phyloP scores from a whole-genome alignment of 352 stramenopile species.

The Paralagenidium karlingii region DNA sequence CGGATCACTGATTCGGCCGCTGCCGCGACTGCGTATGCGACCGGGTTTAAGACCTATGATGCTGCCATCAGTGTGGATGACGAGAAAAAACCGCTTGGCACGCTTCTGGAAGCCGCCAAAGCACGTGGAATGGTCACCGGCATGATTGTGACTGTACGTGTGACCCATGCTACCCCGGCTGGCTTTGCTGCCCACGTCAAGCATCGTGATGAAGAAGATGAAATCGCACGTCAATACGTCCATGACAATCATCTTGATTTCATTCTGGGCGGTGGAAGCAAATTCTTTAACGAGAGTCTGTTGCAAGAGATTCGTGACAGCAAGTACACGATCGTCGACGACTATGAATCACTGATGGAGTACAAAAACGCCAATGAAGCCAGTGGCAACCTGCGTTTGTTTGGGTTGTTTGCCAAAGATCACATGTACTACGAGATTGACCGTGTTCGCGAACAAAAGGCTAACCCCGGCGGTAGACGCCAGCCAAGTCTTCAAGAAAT shows the following conservation, averaged over 20 bases:
- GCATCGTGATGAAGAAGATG: constrained; percentile 35
- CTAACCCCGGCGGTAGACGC: constrained; percentile 13
- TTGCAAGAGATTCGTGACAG: constrained; percentile 18
- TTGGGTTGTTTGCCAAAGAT: constrained; percentile 39
- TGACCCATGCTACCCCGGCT: constrained; percentile 45
- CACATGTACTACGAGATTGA: constrained; percentile 69
- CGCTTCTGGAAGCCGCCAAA: constrained; percentile 45
- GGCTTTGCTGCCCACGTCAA: constrained; percentile 39
- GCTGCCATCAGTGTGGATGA: constrained; percentile 40
- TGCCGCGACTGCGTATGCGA: constrained; percentile 37
- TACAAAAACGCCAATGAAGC: constrained; percentile 34
- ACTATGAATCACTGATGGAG: constrained; percentile 36
- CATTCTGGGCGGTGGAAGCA: constrained; percentile 29
- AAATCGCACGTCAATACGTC: constrained; percentile 45
- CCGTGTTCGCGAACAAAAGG: constrained; percentile 22
- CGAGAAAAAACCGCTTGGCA: constrained; percentile 35
- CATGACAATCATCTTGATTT: constrained; percentile 61
- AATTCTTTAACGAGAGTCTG: constrained; percentile 39
- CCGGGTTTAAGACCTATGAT: constrained; percentile 56
- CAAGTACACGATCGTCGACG: constrained; percentile 33
- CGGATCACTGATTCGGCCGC: constrained; percentile 54
- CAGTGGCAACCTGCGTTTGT: constrained; percentile 30
- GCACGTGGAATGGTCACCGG: constrained; percentile 46
- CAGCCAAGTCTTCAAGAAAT: constrained; percentile 50
- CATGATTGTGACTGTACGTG: constrained; percentile 53